These are phyloP conservation scores for Penicillium malachiteum DNA, from an alignment of 495 filamentous ascomycete genomes.

Conservation along the genomic window DNA sequence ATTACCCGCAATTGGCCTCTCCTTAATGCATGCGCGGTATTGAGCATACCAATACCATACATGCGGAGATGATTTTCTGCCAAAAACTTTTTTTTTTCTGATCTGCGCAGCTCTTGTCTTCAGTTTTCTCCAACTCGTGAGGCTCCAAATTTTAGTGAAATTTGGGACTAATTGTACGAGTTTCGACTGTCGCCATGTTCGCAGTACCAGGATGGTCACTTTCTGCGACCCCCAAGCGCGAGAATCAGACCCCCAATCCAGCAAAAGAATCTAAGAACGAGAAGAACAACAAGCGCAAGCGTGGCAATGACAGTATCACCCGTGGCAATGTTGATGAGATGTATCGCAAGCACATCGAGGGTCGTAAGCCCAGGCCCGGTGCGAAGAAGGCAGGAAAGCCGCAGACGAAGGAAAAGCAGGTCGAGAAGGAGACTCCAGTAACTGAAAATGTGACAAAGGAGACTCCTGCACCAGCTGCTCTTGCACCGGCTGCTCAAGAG, in stretches of 20 bases:
- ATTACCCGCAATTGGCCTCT: too few relatives aligned
- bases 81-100: conserved; percentile 17
- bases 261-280: conserved; percentile 26
- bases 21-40: too few relatives aligned
- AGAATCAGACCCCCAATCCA: conserved; percentile 47
- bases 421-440: conserved; percentile 21
- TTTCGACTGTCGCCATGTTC: conserved; percentile 62
- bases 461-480: conserved; percentile 15
- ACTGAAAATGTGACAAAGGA: conserved; percentile 15
- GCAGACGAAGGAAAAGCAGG: conserved; percentile 35
- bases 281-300: conserved; percentile 53
- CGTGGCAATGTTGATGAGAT: conserved; percentile 70
- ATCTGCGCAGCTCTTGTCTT: conserved; percentile 2
- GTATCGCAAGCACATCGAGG: conserved; percentile 78
- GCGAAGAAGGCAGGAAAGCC: conserved; percentile 41
- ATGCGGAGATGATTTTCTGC: conserved; percentile 13
- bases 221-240: conserved; percentile 65
- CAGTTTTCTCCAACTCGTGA: not conserved
- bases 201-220: conserved; percentile 89
- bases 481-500: conserved; percentile 23
- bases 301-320: conserved; percentile 60
- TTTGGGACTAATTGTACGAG: not conserved
- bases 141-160: not conserved
- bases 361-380: conserved; percentile 36
- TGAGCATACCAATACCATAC: not conserved